Base-by-base conservation (phyloP, 2,329 filamentous ascomycete genomes). In the Lecanicillium sp. region DNA sequence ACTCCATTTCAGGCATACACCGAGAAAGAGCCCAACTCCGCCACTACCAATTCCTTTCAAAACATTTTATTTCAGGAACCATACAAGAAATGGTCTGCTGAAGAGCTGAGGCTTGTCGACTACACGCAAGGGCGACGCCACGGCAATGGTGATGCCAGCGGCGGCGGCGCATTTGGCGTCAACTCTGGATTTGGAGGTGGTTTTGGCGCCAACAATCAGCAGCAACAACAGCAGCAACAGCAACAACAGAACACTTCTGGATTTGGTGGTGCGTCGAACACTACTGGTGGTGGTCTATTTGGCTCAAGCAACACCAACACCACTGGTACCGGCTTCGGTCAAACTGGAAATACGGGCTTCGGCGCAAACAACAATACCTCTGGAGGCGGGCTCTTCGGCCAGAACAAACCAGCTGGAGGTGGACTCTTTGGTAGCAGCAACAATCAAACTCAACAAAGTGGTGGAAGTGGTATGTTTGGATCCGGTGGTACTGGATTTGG, bases 1-100 rank as follows among this genome's bases (percentile, higher is more conserved):
- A 71, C 75, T n/a, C 72, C 80, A 5, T 94, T 90, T 63, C 64
- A 75, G 44, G 68, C 85, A 0, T 72, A 75, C 33, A 65, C 71
- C 15, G 86, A 94, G 63, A 92, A 90, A 58, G 86, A 94, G 53
- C 61, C 67, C 4, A 76, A 72, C 30, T 72, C 64, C 48, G 60
- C 58, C 14, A 62, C 40, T 54, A 73, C 65, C 47, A 76, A 83
- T 53, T 71, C 81, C 4, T 94, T 83, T 59, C 85, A 92, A 59
- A 90, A 80, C 49, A 78, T 94, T 41, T 67, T 82, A 16, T 88
- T 90, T 58, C 81, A 84, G 63, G 78, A 81, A 17, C 75, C 83
- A 2, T 94, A 90, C 65, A 81, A 80, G 59, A 94, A 92, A 57
- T 96, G 83, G 68, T 95, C 90, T 9, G 77, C 85, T n/a, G 92